These are phyloP conservation scores for Colletotrichum simmondsii DNA, from an alignment of 2,329 filamentous ascomycete species.

Conservation along the genomic window DNA sequence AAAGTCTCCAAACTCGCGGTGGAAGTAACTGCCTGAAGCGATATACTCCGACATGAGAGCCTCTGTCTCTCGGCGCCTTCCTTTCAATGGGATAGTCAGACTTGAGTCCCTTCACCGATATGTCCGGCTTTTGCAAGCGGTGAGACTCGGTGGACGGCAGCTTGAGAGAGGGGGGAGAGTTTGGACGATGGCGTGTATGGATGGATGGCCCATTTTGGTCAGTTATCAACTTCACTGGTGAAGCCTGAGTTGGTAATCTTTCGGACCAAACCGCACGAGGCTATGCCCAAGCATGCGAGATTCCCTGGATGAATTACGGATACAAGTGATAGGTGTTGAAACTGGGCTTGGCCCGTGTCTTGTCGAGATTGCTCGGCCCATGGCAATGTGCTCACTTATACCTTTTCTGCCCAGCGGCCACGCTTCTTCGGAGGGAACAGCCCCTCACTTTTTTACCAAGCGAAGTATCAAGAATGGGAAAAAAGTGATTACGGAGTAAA, in stretches of 20 bases:
- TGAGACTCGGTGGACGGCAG: not conserved
- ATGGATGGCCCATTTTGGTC: not conserved
- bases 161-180: not conserved
- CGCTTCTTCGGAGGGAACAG: not conserved
- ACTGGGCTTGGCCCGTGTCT: not conserved
- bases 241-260: not conserved
- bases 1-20: not conserved
- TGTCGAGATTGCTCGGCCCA: not conserved
- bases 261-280: not conserved
- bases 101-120: not conserved
- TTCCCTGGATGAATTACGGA: not conserved
- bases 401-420: not conserved
- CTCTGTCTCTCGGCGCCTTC: not conserved
- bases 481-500: too few species aligned
- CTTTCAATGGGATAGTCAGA: not conserved
- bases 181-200: not conserved
- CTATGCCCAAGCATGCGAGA: not conserved
- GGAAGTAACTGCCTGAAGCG: not conserved
- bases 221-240: not conserved
- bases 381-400: not conserved
- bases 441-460: not conserved
- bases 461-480: too few species aligned
- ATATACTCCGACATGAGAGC: not conserved
- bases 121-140: not conserved
- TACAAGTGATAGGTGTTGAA: not conserved